A percentile compares a stretch with the other conserved stretches of the same genome.
These are phyloP conservation scores for Saksenaea oblongispora DNA, from an alignment of 371 early-diverging fungal genomes.

Conservation along the genomic window DNA sequence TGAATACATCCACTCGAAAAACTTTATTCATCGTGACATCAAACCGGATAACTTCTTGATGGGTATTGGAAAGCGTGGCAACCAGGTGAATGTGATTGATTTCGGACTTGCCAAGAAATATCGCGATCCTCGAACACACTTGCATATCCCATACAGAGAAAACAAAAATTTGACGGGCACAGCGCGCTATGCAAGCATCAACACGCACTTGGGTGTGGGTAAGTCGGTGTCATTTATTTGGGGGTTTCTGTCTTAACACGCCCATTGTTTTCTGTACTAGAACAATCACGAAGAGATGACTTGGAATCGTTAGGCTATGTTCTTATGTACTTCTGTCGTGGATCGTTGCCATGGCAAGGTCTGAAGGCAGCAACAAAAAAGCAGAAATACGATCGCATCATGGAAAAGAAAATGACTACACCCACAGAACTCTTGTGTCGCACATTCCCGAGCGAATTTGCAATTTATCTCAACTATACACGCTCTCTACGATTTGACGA, in stretches of 20 bases:
- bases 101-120: constrained; percentile 99
- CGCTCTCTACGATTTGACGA: constrained; percentile 98
- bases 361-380: constrained; percentile 97
- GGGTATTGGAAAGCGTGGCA: constrained; percentile 93
- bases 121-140: constrained; percentile 94
- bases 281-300: constrained; percentile 99
- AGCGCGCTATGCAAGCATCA: constrained; percentile 98
- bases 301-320: constrained; percentile 99
- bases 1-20: constrained; percentile 96
- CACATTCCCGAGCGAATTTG: constrained; percentile 95
- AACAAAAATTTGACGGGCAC: constrained; percentile 99
- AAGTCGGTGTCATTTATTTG: constrained; percentile 24
- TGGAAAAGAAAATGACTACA: constrained; percentile 99
- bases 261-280: constrained; percentile 36
- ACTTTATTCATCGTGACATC: constrained; percentile 79
- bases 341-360: constrained; percentile 99
- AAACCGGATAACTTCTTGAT: constrained; percentile 99
- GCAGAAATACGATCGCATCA: constrained; percentile 99
- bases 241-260: not conserved
- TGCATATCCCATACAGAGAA: constrained; percentile 98
- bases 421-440: constrained; percentile 96
- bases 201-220: constrained; percentile 98
- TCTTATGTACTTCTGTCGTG: constrained; percentile 99
- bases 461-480: constrained; percentile 96
- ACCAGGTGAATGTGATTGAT: constrained; percentile 98